Base-by-base conservation (phyloP, 257 asterid species). In the Jacaranda mimosifolia region DNA sequence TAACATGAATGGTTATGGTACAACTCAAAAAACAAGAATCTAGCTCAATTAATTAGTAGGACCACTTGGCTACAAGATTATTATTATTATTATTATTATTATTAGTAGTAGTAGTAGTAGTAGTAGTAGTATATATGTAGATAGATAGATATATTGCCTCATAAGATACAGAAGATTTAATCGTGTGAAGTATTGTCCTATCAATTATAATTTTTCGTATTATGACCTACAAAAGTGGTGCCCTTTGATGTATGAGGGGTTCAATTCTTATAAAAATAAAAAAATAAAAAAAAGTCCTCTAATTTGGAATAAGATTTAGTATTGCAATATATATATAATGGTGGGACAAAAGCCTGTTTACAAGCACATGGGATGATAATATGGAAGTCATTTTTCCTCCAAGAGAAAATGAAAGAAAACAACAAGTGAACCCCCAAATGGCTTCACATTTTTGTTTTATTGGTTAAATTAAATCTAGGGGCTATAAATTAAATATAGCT, bases 301-400 rank as follows among this genome's bases (percentile, higher is more conserved):
- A 42, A 42, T 42, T 1, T 42, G 8, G 9, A 9, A 42, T 42
- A 42, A 42, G 8, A 42, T 42, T 42, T 42, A 9, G 6, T 42
- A 42, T 42, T n/a, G n/a, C n/a, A 6, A 48, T 48, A 18, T 11
- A 5, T 68, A 18, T 13, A 32, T 53, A 19, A 53, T 40, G 56
- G 73, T 71, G 82, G 76, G 72, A 69, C 87, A 79, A 26, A 26
- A 74, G 62, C 35, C 53, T 78, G 5, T 4, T 53, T 6, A 15
- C 7, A 17, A 53, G 59, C 69, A 81, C 85, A 51, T 74, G 60
- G 59, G 74, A 53, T 43, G 62, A 40, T 7, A 55, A 55, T 21
- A 78, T 70, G 66, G 48, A 60, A 18, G 66, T 32, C 40, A 59
- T 10, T 21, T 59, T 56, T 56, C 63, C 7, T 69, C 36, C 39